Evolutionary conservation across 345 rosid species (phyloP), one percentile per base, ranked within the genome.

Genomic region (Populus simonii): DNA sequence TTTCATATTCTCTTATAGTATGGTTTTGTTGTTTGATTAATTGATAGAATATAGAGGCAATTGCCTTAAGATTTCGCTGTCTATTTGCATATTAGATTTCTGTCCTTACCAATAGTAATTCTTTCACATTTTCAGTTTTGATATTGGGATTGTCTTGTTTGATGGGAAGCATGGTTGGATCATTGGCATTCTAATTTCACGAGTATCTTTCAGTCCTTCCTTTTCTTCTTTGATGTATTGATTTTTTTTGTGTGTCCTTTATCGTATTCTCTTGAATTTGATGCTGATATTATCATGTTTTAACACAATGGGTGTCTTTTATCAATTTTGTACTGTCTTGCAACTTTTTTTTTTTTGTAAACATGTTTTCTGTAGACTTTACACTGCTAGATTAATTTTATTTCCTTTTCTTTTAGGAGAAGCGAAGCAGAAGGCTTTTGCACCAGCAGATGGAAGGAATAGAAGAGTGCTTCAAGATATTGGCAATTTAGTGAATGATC

Each of bases 381-480:
- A 7, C 23, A 22, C n/a, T 59, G 35, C 33, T 77, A 15, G 39
- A 65, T 25, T 15, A 6, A 49, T 63, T 15, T 45, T 59, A 51
- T 76, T 47, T 51, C 8, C 66, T 45, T 6, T 7, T 38, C 49
- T 35, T 43, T 31, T 63, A 89, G 92, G 80, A 4, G 95, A 85
- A 73, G 75, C 79, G 41, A 90, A 86, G 76, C 87, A 80, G 81
- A 94, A 86, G 81, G 86, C 84, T 73, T 3, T 81, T 2, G 84
- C 74, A 12, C 36, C 70, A 16, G 90, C 76, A 75, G 87, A 89
- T 31, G 91, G 85, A 76, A 86, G 87, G 76, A 87, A 85, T 67
- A 84, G 92, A 36, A 85, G 89, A 71, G 96, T 80, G 78, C 97
- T 94, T 79, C 83, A 89, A 86, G 94, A 91, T 66, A 94, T 92